phyloP scores from a whole-genome alignment of 225 moss, liverwort and hornwort species.

The Physcomitrium patens region DNA sequence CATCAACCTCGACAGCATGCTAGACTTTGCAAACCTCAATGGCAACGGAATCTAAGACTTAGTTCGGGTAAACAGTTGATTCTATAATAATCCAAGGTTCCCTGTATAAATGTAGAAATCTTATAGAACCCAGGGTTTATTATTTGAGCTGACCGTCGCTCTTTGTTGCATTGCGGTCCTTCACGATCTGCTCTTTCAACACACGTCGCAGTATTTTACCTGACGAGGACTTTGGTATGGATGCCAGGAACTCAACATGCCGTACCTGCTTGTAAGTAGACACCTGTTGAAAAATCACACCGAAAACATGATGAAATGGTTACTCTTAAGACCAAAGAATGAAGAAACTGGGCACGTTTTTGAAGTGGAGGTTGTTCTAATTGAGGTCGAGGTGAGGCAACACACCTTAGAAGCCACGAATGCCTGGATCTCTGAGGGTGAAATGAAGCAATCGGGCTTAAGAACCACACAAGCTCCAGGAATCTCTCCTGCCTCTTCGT shows the following conservation, averaged over 20 bases:
- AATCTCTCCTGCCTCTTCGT: constrained; percentile 89
- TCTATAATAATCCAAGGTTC: constrained; percentile 4
- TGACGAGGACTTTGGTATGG: constrained; percentile 79
- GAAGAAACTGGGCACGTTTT: too few relatives aligned
- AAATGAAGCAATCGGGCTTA: constrained; percentile 48
- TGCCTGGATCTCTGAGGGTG: constrained; percentile 58
- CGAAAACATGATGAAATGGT: not conserved
- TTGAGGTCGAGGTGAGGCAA: not conserved
- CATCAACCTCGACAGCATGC: not conserved
- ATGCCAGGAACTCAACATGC: constrained; percentile 64
- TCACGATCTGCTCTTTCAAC: constrained; percentile 60
- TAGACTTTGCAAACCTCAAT: too few relatives aligned
- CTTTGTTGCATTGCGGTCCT: not conserved
- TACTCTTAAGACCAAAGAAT: not conserved
- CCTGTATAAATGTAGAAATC: not conserved
- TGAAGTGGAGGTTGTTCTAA: not conserved
- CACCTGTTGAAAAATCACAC: constrained; percentile 50
- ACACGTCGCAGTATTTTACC: constrained; percentile 88
- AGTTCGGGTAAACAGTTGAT: not conserved
- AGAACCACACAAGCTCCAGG: constrained; percentile 90
- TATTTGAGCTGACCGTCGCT: not conserved
- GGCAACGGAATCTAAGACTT: not conserved
- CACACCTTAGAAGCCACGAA: constrained; percentile 78
- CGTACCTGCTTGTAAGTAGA: constrained; percentile 87
- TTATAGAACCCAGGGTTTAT: not conserved